A percentile compares a stretch with the other conserved stretches of the same genome.
These are phyloP conservation scores for Candida ovalis DNA, from an alignment of 805 yeast species.

Conservation along the genomic window DNA sequence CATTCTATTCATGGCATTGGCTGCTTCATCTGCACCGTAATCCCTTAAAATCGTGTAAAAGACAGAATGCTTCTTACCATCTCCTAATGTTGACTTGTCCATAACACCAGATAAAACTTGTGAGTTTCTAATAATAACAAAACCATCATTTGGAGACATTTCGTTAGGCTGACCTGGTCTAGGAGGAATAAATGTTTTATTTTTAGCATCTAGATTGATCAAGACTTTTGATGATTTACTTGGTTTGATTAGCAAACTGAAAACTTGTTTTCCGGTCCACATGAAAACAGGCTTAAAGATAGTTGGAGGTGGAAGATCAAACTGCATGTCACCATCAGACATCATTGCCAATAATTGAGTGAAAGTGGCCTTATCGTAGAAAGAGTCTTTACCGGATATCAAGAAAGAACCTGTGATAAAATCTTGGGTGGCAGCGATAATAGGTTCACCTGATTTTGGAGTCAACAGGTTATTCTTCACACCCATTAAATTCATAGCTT, in stretches of 20 bases:
- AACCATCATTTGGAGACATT: conserved; percentile 98
- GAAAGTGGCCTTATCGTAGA: conserved; percentile 82
- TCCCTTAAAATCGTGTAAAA: conserved; percentile 94
- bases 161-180: conserved; percentile 69
- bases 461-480: conserved; percentile 92
- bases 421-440: conserved; percentile 99
- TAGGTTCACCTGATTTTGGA: conserved; percentile 98
- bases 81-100: conserved; percentile 96
- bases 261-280: conserved; percentile 98
- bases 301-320: conserved; percentile 95
- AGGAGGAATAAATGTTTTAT: conserved; percentile 85
- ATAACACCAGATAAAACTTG: conserved; percentile 87
- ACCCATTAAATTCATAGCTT: conserved; percentile 98
- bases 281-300: conserved; percentile 81
- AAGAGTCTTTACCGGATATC: conserved; percentile 89
- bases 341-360: conserved; percentile 86
- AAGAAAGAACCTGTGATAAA: conserved; percentile 95
- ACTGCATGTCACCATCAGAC: conserved; percentile 86
- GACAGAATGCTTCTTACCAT: conserved; percentile 96
- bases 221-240: conserved; percentile 70
- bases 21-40: conserved; percentile 96
- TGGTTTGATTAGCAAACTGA: conserved; percentile 82
- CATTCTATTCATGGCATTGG: conserved; percentile 96
- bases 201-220: conserved; percentile 91
- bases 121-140: conserved; percentile 84